A percentile compares a stretch with the other conserved stretches of the same genome.
These are phyloP conservation scores for Hymenoscyphus infarciens DNA, from an alignment of 2,329 filamentous ascomycete genomes.

Conservation along the genomic window DNA sequence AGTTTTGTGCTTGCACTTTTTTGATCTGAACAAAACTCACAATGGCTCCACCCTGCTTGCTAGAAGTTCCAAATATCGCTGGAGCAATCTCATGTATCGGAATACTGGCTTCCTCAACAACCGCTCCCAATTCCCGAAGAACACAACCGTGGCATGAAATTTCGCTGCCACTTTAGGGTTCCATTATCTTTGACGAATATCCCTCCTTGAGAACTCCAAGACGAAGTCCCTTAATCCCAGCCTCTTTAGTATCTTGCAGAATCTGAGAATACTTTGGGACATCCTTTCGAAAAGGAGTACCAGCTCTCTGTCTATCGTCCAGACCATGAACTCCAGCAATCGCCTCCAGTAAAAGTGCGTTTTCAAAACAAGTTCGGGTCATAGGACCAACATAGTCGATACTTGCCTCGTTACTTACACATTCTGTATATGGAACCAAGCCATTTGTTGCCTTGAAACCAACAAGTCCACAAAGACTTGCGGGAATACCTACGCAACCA, in stretches of 20 bases:
- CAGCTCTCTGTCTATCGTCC: conserved; percentile 43
- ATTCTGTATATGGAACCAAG: conserved; percentile 29
- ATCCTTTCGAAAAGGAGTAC: conserved; percentile 29
- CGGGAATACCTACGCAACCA: conserved; percentile 70
- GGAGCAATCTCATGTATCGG: conserved; percentile 40
- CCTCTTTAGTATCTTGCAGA: conserved; percentile 17
- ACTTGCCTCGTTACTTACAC: conserved; percentile 47
- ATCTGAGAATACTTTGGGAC: conserved; percentile 23
- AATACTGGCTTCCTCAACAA: conserved; percentile 48
- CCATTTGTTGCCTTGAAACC: conserved; percentile 28
- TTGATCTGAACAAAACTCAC: conserved; percentile 11
- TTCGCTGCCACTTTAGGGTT: conserved; percentile 39
- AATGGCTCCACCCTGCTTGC: conserved; percentile 21
- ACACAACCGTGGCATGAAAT: conserved; percentile 42
- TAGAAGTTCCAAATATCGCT: conserved; percentile 19
- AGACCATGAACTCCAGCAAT: conserved; percentile 48
- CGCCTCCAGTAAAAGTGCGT: conserved; percentile 42
- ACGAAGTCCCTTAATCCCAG: conserved; percentile 34
- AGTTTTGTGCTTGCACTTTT: no score
- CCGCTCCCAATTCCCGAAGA: conserved; percentile 46
- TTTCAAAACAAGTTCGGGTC: conserved; percentile 40
- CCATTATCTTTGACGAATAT: conserved; percentile 39
- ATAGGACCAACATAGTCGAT: conserved; percentile 50
- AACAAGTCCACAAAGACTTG: conserved; percentile 44
- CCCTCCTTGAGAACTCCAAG: conserved; percentile 46